phyloP scores from a whole-genome alignment of 2,329 filamentous ascomycete species.

The Cyphellophora europaea region DNA sequence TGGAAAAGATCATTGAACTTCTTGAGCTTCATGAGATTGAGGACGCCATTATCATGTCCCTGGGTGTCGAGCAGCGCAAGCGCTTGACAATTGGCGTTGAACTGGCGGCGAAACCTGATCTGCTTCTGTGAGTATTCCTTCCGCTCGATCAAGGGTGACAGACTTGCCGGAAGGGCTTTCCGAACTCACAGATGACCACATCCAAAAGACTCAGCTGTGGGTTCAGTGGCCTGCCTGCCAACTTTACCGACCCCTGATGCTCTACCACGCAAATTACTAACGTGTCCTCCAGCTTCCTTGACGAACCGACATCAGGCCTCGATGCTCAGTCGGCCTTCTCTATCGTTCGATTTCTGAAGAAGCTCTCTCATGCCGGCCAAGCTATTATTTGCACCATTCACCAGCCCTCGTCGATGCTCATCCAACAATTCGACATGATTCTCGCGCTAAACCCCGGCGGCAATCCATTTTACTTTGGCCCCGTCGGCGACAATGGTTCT shows the following conservation, averaged over 20 bases:
- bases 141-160: too few species aligned
- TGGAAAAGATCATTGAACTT: slow-evolving; percentile 56
- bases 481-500: slow-evolving; percentile 57
- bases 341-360: slow-evolving; percentile 60
- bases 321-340: slow-evolving; percentile 61
- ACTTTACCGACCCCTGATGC: too few species aligned
- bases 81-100: slow-evolving; percentile 66
- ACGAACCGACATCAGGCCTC: slow-evolving; percentile 63
- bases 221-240: too few species aligned
- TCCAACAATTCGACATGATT: slow-evolving; percentile 66
- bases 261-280: too few species aligned
- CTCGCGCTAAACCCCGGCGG: slow-evolving; percentile 59
- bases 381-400: slow-evolving; percentile 68
- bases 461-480: slow-evolving; percentile 65
- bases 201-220: too few species aligned
- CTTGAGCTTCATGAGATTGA: slow-evolving; percentile 57
- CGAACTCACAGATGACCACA: too few species aligned
- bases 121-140: too few species aligned
- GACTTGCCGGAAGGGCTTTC: too few species aligned
- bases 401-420: slow-evolving; percentile 59
- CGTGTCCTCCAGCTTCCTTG: too few species aligned
- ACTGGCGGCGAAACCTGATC: slow-evolving; percentile 57
- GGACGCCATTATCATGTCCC: slow-evolving; percentile 55
- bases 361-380: slow-evolving; percentile 56
- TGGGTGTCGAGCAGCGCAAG: slow-evolving; percentile 63